Percentiles rank a stretch among this genome's conserved stretches.
Evolutionary conservation across 257 asterid species (phyloP).

Genomic region (Forsythia suspensa): DNA sequence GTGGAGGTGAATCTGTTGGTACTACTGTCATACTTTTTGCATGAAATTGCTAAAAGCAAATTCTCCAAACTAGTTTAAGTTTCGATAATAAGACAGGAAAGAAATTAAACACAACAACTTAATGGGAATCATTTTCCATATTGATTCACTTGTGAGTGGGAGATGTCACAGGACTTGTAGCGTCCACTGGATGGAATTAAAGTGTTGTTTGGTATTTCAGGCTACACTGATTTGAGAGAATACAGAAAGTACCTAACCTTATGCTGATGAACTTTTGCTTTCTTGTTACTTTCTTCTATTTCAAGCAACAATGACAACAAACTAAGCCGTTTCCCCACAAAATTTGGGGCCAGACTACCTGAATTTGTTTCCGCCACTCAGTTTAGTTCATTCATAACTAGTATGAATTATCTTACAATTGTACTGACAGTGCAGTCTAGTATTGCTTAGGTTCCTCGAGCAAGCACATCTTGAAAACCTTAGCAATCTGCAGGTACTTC

Average conservation of each 20-base stretch:
- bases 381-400: too few species aligned
- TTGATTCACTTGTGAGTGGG: conserved; percentile 44
- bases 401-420: too few species aligned
- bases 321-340: too few species aligned
- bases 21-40: neutral
- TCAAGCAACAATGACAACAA: too few species aligned
- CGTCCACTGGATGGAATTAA: conserved; percentile 17
- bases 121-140: conserved; percentile 9
- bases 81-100: neutral
- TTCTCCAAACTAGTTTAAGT: neutral
- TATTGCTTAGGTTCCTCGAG: too few species aligned
- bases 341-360: too few species aligned
- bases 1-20: conserved; percentile 16
- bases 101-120: conserved; percentile 13
- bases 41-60: conserved; percentile 9
- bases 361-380: too few species aligned
- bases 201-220: neutral
- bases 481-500: too few species aligned
- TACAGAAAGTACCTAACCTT: neutral
- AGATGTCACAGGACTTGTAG: conserved; percentile 48
- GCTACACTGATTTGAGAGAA: conserved; percentile 16
- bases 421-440: too few species aligned
- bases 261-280: too few species aligned
- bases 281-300: too few species aligned
- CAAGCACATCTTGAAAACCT: too few species aligned